phyloP scores from a whole-genome alignment of 1,284 basidiomycete genomes.

The Puccinia horiana region DNA sequence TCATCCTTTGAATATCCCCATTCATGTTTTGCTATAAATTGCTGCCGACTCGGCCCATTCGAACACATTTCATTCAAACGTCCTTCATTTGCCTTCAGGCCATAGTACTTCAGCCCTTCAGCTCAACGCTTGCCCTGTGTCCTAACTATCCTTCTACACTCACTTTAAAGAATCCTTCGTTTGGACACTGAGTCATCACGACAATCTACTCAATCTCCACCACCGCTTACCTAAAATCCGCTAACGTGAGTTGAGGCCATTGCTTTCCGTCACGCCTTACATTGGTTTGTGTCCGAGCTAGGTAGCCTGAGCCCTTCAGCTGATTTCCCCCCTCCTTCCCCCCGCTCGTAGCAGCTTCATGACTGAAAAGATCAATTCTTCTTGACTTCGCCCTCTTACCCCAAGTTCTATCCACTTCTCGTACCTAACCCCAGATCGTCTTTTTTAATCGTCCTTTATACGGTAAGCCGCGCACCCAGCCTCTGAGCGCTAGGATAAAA shows the following conservation, averaged over 20 bases:
- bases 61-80: background rate
- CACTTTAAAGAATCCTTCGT: background rate
- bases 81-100: slow-evolving; percentile 3
- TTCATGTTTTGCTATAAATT: slow-evolving; percentile 30
- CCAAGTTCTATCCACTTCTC: background rate
- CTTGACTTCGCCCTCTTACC: background rate
- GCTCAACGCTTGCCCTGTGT: slow-evolving; percentile 27
- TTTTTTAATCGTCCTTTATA: background rate
- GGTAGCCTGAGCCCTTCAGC: background rate
- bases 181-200: slow-evolving; percentile 14
- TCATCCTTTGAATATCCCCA: slow-evolving; percentile 3
- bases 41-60: slow-evolving; percentile 20
- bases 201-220: background rate
- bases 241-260: slow-evolving; percentile 18
- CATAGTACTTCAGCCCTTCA: background rate
- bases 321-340: background rate
- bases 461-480: slow-evolving; percentile 19
- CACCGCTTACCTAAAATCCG: slow-evolving; percentile 19
- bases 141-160: slow-evolving; percentile 6
- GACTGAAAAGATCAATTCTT: background rate
- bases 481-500: background rate
- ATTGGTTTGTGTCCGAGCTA: background rate
- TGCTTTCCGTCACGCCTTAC: background rate
- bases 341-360: background rate
- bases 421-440: background rate